phyloP scores from a whole-genome alignment of 2,329 filamentous ascomycete genomes.

The Zymoseptoria tritici region DNA sequence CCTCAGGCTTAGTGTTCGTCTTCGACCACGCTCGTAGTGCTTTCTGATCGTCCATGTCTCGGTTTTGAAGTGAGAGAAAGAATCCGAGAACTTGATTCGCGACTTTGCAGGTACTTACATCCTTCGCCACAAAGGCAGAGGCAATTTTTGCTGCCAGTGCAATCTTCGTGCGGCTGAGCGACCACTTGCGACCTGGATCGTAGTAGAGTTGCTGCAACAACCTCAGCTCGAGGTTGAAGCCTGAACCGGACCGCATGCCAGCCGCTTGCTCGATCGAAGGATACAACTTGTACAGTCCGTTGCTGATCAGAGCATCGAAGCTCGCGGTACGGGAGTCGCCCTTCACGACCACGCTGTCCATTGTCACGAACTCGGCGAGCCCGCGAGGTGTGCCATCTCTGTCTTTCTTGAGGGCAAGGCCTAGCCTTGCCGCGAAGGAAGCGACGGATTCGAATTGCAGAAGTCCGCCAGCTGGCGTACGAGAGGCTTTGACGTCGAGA shows the following conservation, averaged over 20 bases:
- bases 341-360: slow-evolving; percentile 3
- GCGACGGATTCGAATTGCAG: slow-evolving; percentile 1
- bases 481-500: not conserved
- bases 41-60: not conserved
- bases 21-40: not conserved
- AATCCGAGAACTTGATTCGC: not conserved
- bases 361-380: slow-evolving; percentile 4
- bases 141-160: slow-evolving; percentile 5
- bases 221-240: not conserved
- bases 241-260: not conserved
- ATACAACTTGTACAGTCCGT: slow-evolving; percentile 9
- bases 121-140: not conserved
- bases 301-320: not conserved
- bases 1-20: not conserved
- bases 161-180: not conserved
- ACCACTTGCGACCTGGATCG: not conserved
- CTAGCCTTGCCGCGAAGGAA: not conserved
- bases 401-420: not conserved
- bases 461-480: not conserved
- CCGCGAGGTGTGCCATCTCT: slow-evolving; percentile 1
- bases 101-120: not conserved
- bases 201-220: slow-evolving; percentile 3
- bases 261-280: slow-evolving; percentile 1
- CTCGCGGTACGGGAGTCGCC: not conserved
- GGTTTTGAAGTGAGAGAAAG: slow-evolving; percentile 7